phyloP scores from a whole-genome alignment of 495 filamentous ascomycete genomes.

The Xylaria longipes region DNA sequence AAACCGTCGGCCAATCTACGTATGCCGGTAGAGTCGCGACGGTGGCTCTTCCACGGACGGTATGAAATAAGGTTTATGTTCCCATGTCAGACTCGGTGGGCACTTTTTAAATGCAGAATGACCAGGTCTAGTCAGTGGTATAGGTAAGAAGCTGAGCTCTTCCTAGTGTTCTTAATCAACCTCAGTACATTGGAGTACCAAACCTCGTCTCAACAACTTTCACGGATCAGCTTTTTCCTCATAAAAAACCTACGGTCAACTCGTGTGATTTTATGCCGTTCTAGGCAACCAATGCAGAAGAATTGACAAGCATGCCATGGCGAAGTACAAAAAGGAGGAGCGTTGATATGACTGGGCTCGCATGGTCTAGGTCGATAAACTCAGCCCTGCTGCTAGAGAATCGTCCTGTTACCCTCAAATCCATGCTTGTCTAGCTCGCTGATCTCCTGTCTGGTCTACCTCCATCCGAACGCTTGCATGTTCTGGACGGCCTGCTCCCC shows the following conservation, averaged over 20 bases:
- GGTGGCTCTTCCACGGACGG: neutral
- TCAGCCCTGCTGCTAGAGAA: conserved; percentile 4
- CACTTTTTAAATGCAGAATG: neutral
- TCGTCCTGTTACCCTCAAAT: neutral
- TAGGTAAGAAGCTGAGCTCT: neutral
- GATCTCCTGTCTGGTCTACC: neutral
- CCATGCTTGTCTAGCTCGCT: neutral
- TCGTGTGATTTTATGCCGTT: neutral
- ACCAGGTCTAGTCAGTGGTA: neutral
- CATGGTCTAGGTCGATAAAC: neutral
- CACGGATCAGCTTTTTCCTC: neutral
- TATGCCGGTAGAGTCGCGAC: neutral
- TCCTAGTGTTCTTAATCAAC: neutral
- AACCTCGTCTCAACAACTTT: neutral
- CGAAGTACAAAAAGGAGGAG: neutral
- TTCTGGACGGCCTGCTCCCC: neutral
- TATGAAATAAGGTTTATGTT: neutral
- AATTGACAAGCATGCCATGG: neutral
- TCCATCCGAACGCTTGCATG: conserved; percentile 10
- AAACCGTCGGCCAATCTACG: neutral
- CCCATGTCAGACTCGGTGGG: neutral
- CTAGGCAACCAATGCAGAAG: too few relatives aligned
- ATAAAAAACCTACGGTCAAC: neutral
- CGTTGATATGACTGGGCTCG: neutral
- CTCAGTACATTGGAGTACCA: neutral